These are phyloP conservation scores for Sporobolomyces phaffii DNA, from an alignment of 768 basidiomycete species.

Conservation along the genomic window DNA sequence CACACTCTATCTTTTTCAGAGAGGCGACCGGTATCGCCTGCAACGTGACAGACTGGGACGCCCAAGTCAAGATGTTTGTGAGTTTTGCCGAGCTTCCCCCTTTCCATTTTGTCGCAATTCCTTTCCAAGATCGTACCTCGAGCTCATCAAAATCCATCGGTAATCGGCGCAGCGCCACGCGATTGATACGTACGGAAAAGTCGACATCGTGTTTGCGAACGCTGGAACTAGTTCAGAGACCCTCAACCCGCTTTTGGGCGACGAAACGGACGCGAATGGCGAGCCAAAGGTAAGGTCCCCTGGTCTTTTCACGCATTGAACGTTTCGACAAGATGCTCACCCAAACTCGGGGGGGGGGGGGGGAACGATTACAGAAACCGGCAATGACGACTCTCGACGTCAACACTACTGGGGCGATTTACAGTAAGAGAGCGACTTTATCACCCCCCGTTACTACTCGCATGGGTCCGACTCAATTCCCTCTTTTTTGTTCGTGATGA, in stretches of 20 bases:
- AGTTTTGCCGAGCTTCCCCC: not conserved
- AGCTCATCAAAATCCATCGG: too few species aligned
- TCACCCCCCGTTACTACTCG: slow-evolving; percentile 37
- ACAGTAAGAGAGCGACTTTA: too few species aligned
- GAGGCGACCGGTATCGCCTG: slow-evolving; percentile 12
- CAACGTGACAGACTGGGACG: slow-evolving; percentile 25
- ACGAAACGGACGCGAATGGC: slow-evolving; percentile 43
- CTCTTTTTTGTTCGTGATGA: not conserved
- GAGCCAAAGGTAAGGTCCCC: slow-evolving; percentile 45
- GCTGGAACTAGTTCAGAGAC: slow-evolving; percentile 48
- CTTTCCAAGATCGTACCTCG: too few species aligned
- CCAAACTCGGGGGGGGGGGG: too few species aligned
- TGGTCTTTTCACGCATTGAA: too few species aligned
- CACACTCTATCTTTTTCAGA: not conserved
- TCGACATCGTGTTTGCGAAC: slow-evolving; percentile 45
- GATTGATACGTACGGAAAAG: slow-evolving; percentile 39
- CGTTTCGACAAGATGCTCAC: too few species aligned
- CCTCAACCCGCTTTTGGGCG: slow-evolving; percentile 41
- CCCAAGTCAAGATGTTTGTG: slow-evolving; percentile 27
- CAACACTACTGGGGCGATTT: slow-evolving; percentile 53
- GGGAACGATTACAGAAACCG: slow-evolving; percentile 52
- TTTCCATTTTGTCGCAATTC: not conserved
- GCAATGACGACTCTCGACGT: slow-evolving; percentile 52
- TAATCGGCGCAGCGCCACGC: slow-evolving; percentile 26
- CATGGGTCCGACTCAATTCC: not conserved